Percentiles rank a stretch among this genome's conserved stretches.
These are phyloP conservation scores for Ustilago xerochloae DNA, from an alignment of 1,284 basidiomycete genomes.

Conservation along the genomic window DNA sequence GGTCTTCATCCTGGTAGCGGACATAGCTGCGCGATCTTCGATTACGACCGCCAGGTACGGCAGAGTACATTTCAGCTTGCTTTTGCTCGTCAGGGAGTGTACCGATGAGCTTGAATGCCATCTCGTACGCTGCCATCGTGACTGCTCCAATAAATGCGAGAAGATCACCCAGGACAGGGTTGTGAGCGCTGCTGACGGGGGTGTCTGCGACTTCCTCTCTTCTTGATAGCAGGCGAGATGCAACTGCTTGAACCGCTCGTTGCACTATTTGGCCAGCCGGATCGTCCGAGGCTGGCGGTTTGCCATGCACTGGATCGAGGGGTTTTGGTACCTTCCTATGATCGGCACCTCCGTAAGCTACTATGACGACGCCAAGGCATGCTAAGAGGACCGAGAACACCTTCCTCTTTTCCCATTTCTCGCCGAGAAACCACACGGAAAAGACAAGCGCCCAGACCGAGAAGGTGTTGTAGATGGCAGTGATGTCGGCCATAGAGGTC, in stretches of 20 bases:
- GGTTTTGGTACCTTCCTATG: slow-evolving; percentile 50
- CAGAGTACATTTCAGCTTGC: slow-evolving; percentile 48
- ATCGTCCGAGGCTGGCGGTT: slow-evolving; percentile 22
- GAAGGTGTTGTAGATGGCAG: slow-evolving; percentile 67
- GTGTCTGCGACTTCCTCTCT: slow-evolving; percentile 1
- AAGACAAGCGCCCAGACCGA: slow-evolving; percentile 67
- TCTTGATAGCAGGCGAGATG: background rate
- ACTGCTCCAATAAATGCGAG: slow-evolving; percentile 63
- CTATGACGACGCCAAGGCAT: slow-evolving; percentile 59
- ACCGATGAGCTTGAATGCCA: slow-evolving; percentile 64
- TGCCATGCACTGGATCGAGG: slow-evolving; percentile 49
- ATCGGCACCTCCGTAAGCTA: slow-evolving; percentile 63
- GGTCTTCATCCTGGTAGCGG: slow-evolving; percentile 17
- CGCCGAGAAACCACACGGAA: slow-evolving; percentile 64
- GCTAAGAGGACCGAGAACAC: slow-evolving; percentile 63
- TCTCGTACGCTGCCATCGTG: slow-evolving; percentile 67
- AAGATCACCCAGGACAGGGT: slow-evolving; percentile 57
- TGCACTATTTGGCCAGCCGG: slow-evolving; percentile 13
- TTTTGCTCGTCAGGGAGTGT: slow-evolving; percentile 59
- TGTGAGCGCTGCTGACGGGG: slow-evolving; percentile 31
- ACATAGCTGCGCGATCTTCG: slow-evolving; percentile 45
- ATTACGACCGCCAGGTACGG: slow-evolving; percentile 30
- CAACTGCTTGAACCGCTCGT: background rate
- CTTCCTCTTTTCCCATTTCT: slow-evolving; percentile 61
- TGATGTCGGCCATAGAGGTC: slow-evolving; percentile 67